Percentiles rank a stretch among this genome's conserved stretches.
Conservation (phyloP, 2,329 filamentous ascomycete species). For the Hymenoscyphus linearis region DNA sequence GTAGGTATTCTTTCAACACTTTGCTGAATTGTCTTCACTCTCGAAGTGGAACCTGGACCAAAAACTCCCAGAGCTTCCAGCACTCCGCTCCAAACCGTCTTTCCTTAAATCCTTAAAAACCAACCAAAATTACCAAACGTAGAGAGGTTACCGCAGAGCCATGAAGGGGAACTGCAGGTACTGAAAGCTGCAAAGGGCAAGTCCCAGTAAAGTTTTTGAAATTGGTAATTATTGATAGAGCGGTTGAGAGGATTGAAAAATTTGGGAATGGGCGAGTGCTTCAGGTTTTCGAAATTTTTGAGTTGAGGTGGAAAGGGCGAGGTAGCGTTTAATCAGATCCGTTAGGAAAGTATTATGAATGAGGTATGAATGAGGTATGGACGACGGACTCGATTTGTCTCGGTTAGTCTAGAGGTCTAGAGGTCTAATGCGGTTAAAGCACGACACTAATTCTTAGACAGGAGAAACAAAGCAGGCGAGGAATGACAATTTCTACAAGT, state of each 20-base stretch:
- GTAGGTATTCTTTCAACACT: background rate
- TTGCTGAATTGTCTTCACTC: background rate
- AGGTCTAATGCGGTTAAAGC: constrained; percentile 4
- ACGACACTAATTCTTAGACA: background rate
- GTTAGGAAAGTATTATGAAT: background rate
- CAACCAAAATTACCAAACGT: constrained; percentile 13
- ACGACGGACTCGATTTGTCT: constrained; percentile 3
- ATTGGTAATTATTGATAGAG: background rate
- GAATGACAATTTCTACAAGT: constrained; percentile 12
- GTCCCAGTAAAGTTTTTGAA: constrained; percentile 4
- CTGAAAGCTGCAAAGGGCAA: constrained; percentile 11
- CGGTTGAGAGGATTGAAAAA: background rate
- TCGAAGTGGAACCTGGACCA: background rate
- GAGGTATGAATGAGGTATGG: no score
- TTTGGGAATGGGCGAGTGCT: background rate
- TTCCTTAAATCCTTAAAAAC: constrained; percentile 12
- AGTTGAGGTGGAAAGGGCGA: background rate
- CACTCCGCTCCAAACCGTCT: constrained; percentile 9
- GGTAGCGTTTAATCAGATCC: background rate
- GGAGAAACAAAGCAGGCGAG: constrained; percentile 10
- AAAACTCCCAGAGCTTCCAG: constrained; percentile 17
- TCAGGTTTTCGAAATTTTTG: background rate
- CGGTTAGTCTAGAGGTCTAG: constrained; percentile 2
- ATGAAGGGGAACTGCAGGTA: constrained; percentile 20
- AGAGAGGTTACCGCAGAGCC: constrained; percentile 19